Conservation (phyloP, 352 stramenopile species). For the Phytopythium helicoides region DNA sequence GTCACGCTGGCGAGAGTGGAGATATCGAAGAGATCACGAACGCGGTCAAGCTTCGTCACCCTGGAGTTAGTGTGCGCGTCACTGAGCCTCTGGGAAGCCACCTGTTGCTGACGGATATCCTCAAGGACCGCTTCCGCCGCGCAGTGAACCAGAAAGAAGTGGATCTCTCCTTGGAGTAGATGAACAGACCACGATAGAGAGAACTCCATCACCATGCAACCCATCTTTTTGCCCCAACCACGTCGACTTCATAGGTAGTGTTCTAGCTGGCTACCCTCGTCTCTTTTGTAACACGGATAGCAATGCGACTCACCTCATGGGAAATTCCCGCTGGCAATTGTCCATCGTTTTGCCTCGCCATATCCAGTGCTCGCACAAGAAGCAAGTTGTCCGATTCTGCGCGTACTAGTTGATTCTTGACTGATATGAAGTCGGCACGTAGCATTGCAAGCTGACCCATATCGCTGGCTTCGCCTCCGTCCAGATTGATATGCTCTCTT, state of each 20-base stretch:
- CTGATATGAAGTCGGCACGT: constrained; percentile 37
- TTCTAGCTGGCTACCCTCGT: not conserved
- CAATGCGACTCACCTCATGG: constrained; percentile 54
- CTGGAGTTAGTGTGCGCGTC: constrained; percentile 50
- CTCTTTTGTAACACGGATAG: constrained; percentile 27
- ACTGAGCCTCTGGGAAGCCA: constrained; percentile 68
- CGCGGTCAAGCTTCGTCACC: constrained; percentile 35
- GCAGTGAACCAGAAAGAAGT: constrained; percentile 19
- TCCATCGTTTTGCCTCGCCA: constrained; percentile 48
- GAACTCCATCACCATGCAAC: not conserved
- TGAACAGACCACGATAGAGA: not conserved
- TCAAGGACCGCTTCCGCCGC: constrained; percentile 61
- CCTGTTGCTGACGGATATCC: constrained; percentile 52
- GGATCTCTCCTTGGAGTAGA: constrained; percentile 22
- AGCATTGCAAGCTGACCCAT: constrained; percentile 32
- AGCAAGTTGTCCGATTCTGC: constrained; percentile 60
- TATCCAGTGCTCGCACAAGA: constrained; percentile 61
- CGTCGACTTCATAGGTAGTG: too few species aligned
- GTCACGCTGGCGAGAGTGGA: constrained; percentile 66
- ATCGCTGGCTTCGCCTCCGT: constrained; percentile 11
- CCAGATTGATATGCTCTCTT: too few species aligned
- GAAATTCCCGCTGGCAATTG: constrained; percentile 50
- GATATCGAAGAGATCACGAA: constrained; percentile 79
- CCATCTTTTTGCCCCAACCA: not conserved
- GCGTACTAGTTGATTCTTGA: constrained; percentile 63